These are phyloP conservation scores for Mortierella sp. DNA, from an alignment of 371 early-diverging fungal species.

Conservation along the genomic window DNA sequence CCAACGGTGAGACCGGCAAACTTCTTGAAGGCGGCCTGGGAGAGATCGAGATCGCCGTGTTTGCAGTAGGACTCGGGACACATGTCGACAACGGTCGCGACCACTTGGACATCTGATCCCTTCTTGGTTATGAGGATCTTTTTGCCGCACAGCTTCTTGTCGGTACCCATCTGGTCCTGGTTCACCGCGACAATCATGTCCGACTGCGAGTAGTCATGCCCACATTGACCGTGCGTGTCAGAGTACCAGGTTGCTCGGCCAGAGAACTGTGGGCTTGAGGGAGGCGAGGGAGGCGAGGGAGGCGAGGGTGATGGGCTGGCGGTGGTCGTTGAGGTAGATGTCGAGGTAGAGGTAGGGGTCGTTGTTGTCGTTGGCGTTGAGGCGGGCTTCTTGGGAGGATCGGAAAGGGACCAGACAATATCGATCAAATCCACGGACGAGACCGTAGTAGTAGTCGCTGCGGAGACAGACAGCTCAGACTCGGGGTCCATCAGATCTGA, in stretches of 20 bases:
- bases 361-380: slow-evolving; percentile 8
- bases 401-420: slow-evolving; percentile 41
- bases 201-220: slow-evolving; percentile 46
- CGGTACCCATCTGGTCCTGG: slow-evolving; percentile 49
- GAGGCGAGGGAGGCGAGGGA: not conserved
- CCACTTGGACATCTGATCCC: slow-evolving; percentile 28
- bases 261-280: slow-evolving; percentile 20
- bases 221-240: slow-evolving; percentile 47
- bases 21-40: slow-evolving; percentile 54
- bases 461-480: not conserved
- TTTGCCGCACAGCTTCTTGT: slow-evolving; percentile 40
- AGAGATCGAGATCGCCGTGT: slow-evolving; percentile 45
- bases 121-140: slow-evolving; percentile 38
- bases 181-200: slow-evolving; percentile 54
- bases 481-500: slow-evolving; percentile 25
- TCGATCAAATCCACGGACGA: slow-evolving; percentile 35
- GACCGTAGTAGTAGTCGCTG: slow-evolving; percentile 18
- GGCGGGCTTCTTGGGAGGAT: slow-evolving; percentile 16
- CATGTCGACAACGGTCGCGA: slow-evolving; percentile 50
- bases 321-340: slow-evolving; percentile 18
- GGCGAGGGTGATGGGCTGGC: slow-evolving; percentile 14
- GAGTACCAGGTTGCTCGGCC: slow-evolving; percentile 55
- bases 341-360: slow-evolving; percentile 7
- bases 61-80: slow-evolving; percentile 46
- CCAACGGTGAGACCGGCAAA: slow-evolving; percentile 36